Evolutionary conservation across 331 rosid genomes (phyloP), one percentile per base, ranked within the genome.

Genomic region (Quercus lobata): DNA sequence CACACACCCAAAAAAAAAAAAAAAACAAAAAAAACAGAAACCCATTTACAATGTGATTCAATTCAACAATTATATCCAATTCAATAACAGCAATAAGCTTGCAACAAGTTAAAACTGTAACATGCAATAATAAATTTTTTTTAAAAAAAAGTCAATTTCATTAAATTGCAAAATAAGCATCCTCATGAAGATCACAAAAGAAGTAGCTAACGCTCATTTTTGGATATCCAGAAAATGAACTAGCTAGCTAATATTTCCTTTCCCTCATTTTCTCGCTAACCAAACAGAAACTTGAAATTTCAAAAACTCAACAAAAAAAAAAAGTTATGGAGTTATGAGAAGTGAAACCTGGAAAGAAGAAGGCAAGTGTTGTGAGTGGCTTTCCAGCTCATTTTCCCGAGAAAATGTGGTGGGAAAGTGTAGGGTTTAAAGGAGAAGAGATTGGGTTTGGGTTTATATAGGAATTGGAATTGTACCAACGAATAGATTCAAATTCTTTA

Each of bases 371-470:
- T 55, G 57, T 11, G 69, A 30, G 41, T 17, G 32, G n/a, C 22
- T 46, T 37, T 69, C 70, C 37, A 75, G 54, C 79, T 79, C 89
- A 87, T 89, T 72, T 55, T 72, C 71, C 18, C 58, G 46, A 57
- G 41, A 44, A 37, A 55, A 76, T 62, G 18, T 17, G 76, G 22
- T 3, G 54, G 61, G 18, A 54, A 21, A 58, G 27, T 29, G 30
- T 55, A 77, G 90, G 87, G 86, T 84, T 84, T 80, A 81, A 87
- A 78, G 54, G 11, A 71, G 62, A 85, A 77, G 15, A 66, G 62
- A 4, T 5, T 5, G n/a, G 57, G 76, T 34, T 5, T 34, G 53
- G 72, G 53, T 80, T 80, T 80, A 63, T 46, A 72, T 16, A 1
- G 18, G 46, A 73, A 14, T 44, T 54, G 18, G 57, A 73, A 14